These are phyloP conservation scores for Quercus phellos DNA, from an alignment of 331 rosid species.

Conservation along the genomic window DNA sequence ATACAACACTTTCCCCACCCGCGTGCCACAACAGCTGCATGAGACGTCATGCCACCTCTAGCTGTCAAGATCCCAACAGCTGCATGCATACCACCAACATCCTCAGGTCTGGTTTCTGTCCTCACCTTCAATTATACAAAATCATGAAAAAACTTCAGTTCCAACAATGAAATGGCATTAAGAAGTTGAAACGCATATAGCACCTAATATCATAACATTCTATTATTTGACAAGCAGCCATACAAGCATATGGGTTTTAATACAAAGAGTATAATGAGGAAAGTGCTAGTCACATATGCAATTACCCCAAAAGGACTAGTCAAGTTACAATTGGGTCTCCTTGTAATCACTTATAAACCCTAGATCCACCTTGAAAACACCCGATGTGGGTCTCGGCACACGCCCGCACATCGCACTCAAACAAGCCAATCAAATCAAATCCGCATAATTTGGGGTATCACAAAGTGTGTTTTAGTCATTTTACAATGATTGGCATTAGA, in stretches of 20 bases:
- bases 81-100: constrained; percentile 98
- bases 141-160: constrained; percentile 1
- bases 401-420: no score
- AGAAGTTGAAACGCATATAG: no score
- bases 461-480: neutral
- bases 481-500: neutral
- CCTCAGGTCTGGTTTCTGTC: constrained; percentile 98
- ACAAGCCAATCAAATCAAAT: no score
- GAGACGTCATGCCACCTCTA: constrained; percentile 99
- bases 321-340: no score
- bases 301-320: no score
- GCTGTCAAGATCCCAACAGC: constrained; percentile 95
- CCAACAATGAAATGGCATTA: neutral
- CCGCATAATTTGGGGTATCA: no score
- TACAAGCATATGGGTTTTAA: neutral
- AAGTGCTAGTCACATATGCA: no score
- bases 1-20: constrained; percentile 99
- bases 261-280: neutral
- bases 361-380: no score
- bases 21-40: constrained; percentile 98
- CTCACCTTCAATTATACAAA: constrained; percentile 56
- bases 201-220: neutral
- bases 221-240: neutral
- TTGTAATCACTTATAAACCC: no score
- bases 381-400: no score